A percentile compares a stretch with the other conserved stretches of the same genome.
These are phyloP conservation scores for Puccinia triticina DNA, from an alignment of 1,284 basidiomycete genomes.

Conservation along the genomic window DNA sequence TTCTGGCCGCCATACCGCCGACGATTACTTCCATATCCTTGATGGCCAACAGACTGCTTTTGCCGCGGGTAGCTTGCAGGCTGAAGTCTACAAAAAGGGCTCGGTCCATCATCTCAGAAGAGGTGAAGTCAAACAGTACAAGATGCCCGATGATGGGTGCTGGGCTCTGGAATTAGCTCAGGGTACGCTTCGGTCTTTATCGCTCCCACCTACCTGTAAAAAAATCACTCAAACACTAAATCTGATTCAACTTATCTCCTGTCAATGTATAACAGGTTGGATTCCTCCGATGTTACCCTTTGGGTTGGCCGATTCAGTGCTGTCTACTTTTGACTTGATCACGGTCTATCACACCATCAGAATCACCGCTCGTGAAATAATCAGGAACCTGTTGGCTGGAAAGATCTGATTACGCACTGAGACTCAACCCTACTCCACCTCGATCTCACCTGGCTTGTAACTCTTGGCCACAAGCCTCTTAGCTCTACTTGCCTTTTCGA, in stretches of 20 bases:
- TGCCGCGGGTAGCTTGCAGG: slow-evolving; percentile 74
- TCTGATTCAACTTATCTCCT: no score
- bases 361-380: slow-evolving; percentile 80
- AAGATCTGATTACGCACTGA: slow-evolving; percentile 66
- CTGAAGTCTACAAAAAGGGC: slow-evolving; percentile 81
- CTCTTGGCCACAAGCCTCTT: no score
- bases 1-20: slow-evolving; percentile 87
- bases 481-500: no score
- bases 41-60: slow-evolving; percentile 92
- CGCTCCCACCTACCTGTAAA: background rate
- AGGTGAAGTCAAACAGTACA: slow-evolving; percentile 90
- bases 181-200: slow-evolving; percentile 65
- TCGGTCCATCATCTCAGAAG: slow-evolving; percentile 80
- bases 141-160: slow-evolving; percentile 84
- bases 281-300: slow-evolving; percentile 70
- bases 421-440: no score
- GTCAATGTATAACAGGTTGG: slow-evolving; percentile 57
- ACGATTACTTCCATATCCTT: slow-evolving; percentile 97
- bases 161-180: slow-evolving; percentile 93
- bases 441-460: no score
- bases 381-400: slow-evolving; percentile 76
- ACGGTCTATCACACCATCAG: slow-evolving; percentile 78
- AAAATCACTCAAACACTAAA: no score
- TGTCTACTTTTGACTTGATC: slow-evolving; percentile 83
- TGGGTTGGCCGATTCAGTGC: slow-evolving; percentile 80